Evolutionary conservation across 1,284 basidiomycete species (phyloP), one percentile per base, ranked within the genome.

Genomic region (Nidula niveotomentosa): DNA sequence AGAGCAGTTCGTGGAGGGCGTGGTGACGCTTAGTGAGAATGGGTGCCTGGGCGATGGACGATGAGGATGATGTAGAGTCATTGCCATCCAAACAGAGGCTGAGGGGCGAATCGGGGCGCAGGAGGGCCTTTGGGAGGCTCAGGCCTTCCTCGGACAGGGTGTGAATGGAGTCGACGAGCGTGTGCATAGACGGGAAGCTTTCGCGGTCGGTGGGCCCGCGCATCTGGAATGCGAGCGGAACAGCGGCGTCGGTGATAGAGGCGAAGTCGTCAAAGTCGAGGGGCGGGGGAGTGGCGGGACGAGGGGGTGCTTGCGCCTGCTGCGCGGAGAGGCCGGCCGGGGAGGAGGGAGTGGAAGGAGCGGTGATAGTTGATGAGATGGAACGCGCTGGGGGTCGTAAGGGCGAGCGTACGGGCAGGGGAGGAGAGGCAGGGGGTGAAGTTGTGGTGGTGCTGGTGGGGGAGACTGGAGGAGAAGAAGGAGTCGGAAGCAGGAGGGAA

Each of bases 1-100:
- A 82, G 45, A 93, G 80, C 18, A 96, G 77, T 65, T 98, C 95
- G 48, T 88, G 82, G 36, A 98, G 75, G 1, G 94, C 89, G 66
- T 96, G 90, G 23, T 86, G 80, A 30, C 95, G 85, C 73, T 94
- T 96, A 15, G 90, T 75, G 65, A 79, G 23, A 23, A 23, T 64
- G 46, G 65, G 60, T 15, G 58, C 44, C 46, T 54, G 49, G 17
- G 51, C 48, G 37, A 36, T 34, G n/a, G 56, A 51, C 36, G 53
- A 36, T 0, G 56, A 52, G 13, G 53, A 47, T 17, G 56, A 51
- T 15, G 58, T n/a, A 33, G 43, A 18, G 46, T 51, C 44, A 49
- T 54, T 55, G 34, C 55, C 58, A 17, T 55, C 53, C 41, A 56
- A 51, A 45, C 54, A 49, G 10, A 67, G 36, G 49, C 59, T 58